Evolutionary conservation across 306 rosid species (phyloP).

Genomic region (Quercus ilex): DNA sequence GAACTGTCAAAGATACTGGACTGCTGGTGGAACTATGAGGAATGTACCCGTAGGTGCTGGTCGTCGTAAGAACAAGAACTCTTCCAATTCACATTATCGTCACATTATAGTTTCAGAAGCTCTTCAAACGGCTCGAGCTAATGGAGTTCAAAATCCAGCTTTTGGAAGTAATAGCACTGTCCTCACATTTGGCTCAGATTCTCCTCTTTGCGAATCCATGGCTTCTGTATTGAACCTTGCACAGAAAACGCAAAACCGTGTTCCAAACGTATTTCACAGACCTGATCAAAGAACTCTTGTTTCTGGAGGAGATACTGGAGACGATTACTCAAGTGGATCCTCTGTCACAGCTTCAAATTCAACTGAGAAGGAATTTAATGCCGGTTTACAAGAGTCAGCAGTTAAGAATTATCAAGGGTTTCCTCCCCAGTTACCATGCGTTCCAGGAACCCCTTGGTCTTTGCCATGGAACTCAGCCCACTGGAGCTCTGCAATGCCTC

Average conservation of each 20-base stretch:
- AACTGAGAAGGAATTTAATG: slow-evolving; percentile 36
- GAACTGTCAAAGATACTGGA: slow-evolving; percentile 93
- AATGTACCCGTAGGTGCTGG: slow-evolving; percentile 85
- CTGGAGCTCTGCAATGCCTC: slow-evolving; percentile 47
- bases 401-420: slow-evolving; percentile 32
- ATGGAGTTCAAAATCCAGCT: slow-evolving; percentile 38
- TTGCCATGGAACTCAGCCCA: slow-evolving; percentile 52
- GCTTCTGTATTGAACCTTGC: slow-evolving; percentile 58
- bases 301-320: slow-evolving; percentile 37
- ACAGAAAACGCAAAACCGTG: slow-evolving; percentile 29
- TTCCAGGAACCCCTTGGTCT: slow-evolving; percentile 54
- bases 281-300: slow-evolving; percentile 26
- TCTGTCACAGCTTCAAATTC: slow-evolving; percentile 53
- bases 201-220: slow-evolving; percentile 59
- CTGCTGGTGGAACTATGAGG: slow-evolving; percentile 87
- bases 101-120: slow-evolving; percentile 48
- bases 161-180: slow-evolving; percentile 45
- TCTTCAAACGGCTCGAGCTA: slow-evolving; percentile 35
- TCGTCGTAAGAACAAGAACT: slow-evolving; percentile 76
- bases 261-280: slow-evolving; percentile 36
- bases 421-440: slow-evolving; percentile 50
- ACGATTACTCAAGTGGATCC: slow-evolving; percentile 49
- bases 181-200: slow-evolving; percentile 60
- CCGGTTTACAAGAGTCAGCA: slow-evolving; percentile 32
- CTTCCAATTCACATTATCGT: slow-evolving; percentile 38